phyloP scores from a whole-genome alignment of 192 early-diverging fungal species.

The Coemansia umbellata region DNA sequence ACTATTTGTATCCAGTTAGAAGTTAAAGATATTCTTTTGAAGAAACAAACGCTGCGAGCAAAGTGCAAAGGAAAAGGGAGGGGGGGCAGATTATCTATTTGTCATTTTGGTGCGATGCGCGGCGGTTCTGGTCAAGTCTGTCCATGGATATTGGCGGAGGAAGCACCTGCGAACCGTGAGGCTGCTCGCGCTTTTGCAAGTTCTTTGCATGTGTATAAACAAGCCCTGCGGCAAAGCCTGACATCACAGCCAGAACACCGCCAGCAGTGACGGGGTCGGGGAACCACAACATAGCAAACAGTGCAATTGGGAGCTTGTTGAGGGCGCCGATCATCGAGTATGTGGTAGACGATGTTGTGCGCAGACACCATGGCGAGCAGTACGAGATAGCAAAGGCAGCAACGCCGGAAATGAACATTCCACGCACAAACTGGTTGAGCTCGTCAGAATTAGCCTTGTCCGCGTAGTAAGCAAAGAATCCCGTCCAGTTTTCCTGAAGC shows the following conservation, averaged over 20 bases:
- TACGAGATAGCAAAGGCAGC: conserved; percentile 91
- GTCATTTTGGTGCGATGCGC: background rate
- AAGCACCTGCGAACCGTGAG: conserved; percentile 42
- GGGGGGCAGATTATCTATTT: conserved; percentile 14
- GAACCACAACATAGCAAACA: conserved; percentile 95
- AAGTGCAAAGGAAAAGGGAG: conserved; percentile 3
- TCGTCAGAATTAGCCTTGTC: conserved; percentile 53
- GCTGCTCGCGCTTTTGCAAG: conserved; percentile 53
- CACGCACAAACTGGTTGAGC: conserved; percentile 62
- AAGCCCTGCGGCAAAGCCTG: conserved; percentile 77
- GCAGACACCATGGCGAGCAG: conserved; percentile 60
- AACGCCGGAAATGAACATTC: conserved; percentile 74
- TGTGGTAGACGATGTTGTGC: conserved; percentile 69
- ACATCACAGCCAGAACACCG: conserved; percentile 78
- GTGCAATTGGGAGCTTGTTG: conserved; percentile 95
- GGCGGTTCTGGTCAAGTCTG: conserved; percentile 14
- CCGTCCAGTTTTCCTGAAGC: conserved; percentile 65
- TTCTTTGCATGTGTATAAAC: conserved; percentile 75
- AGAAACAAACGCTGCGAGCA: no score
- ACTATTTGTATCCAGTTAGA: no score
- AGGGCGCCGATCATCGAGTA: conserved; percentile 98
- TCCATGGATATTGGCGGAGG: conserved; percentile 51
- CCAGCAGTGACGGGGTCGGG: conserved; percentile 78
- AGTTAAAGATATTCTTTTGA: no score
- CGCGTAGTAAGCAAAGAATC: conserved; percentile 42